These are phyloP conservation scores for Knufia fluminis DNA, from an alignment of 2,329 filamentous ascomycete species.

Conservation along the genomic window DNA sequence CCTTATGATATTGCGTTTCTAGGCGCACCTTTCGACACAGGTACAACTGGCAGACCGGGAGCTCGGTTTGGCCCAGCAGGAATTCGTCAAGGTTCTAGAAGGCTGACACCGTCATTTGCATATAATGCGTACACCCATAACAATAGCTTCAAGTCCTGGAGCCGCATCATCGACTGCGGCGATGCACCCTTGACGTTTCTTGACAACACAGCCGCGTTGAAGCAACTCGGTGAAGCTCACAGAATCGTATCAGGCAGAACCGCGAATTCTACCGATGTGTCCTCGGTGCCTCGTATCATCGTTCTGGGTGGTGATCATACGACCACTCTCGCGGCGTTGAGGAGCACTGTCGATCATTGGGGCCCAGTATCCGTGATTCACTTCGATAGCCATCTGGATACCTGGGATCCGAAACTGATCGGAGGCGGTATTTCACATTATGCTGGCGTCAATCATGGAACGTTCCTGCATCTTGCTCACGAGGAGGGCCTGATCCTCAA, in stretches of 20 bases:
- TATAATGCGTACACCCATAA: slow-evolving; percentile 43
- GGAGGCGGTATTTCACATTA: slow-evolving; percentile 45
- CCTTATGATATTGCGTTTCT: slow-evolving; percentile 37
- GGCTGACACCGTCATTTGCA: slow-evolving; percentile 34
- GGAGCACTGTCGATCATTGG: slow-evolving; percentile 42
- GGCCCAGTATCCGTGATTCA: slow-evolving; percentile 49
- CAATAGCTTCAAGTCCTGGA: slow-evolving; percentile 40
- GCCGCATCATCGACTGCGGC: slow-evolving; percentile 47
- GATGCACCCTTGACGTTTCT: slow-evolving; percentile 44
- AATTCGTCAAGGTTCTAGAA: slow-evolving; percentile 41
- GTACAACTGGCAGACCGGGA: slow-evolving; percentile 44
- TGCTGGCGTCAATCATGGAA: slow-evolving; percentile 49
- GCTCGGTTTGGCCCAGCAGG: slow-evolving; percentile 45
- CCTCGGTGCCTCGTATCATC: slow-evolving; percentile 41
- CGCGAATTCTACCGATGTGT: slow-evolving; percentile 34
- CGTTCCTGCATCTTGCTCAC: slow-evolving; percentile 48
- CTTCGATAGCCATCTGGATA: slow-evolving; percentile 48
- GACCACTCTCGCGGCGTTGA: slow-evolving; percentile 44
- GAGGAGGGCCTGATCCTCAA: slow-evolving; percentile 49
- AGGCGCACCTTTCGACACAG: slow-evolving; percentile 45
- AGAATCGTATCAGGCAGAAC: slow-evolving; percentile 39
- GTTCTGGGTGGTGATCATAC: slow-evolving; percentile 49
- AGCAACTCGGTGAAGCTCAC: slow-evolving; percentile 45
- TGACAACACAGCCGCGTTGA: slow-evolving; percentile 47
- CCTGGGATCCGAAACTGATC: slow-evolving; percentile 46